A percentile compares a stretch with the other conserved stretches of the same genome.
Evolutionary conservation across 2,329 filamentous ascomycete genomes (phyloP).

Genomic region (Lachnum nothofagi): DNA sequence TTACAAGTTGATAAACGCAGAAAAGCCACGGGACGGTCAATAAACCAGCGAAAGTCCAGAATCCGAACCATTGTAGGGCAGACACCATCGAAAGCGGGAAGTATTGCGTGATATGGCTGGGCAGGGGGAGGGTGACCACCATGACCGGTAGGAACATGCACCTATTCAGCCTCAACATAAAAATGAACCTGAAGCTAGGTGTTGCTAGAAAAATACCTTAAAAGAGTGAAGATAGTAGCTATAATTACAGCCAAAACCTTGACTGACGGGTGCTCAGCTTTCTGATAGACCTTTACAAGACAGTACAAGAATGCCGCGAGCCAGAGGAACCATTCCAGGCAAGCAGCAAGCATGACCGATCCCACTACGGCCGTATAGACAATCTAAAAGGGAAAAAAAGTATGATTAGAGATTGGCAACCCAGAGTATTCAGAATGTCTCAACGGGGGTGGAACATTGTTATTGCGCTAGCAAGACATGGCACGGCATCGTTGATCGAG

Average conservation of each 20-base stretch:
- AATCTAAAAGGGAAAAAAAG: slow-evolving; percentile 55
- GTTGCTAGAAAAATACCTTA: slow-evolving; percentile 54
- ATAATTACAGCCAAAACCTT: slow-evolving; percentile 72
- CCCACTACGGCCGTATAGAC: slow-evolving; percentile 79
- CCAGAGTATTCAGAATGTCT: too few relatives aligned
- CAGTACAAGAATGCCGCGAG: slow-evolving; percentile 92
- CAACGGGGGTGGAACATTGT: too few relatives aligned
- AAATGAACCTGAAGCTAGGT: neutral
- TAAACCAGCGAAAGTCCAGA: slow-evolving; percentile 84
- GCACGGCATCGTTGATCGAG: too few relatives aligned
- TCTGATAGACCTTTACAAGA: slow-evolving; percentile 77
- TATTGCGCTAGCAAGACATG: too few relatives aligned
- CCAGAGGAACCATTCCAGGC: slow-evolving; percentile 93
- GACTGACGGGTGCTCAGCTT: slow-evolving; percentile 84
- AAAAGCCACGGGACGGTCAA: slow-evolving; percentile 87
- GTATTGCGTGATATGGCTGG: slow-evolving; percentile 62
- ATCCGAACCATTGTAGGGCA: slow-evolving; percentile 88
- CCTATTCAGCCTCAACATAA: slow-evolving; percentile 40
- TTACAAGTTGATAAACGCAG: slow-evolving; percentile 86
- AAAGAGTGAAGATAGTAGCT: slow-evolving; percentile 63
- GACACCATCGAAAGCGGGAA: slow-evolving; percentile 66
- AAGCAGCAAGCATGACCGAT: slow-evolving; percentile 73
- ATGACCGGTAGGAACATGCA: slow-evolving; percentile 87
- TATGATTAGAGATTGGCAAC: too few relatives aligned
- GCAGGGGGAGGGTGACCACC: slow-evolving; percentile 85